A percentile compares a stretch with the other conserved stretches of the same genome.
These are phyloP conservation scores for Sordariomycetes sp. DNA, from an alignment of 2,329 filamentous ascomycete species.

Conservation along the genomic window DNA sequence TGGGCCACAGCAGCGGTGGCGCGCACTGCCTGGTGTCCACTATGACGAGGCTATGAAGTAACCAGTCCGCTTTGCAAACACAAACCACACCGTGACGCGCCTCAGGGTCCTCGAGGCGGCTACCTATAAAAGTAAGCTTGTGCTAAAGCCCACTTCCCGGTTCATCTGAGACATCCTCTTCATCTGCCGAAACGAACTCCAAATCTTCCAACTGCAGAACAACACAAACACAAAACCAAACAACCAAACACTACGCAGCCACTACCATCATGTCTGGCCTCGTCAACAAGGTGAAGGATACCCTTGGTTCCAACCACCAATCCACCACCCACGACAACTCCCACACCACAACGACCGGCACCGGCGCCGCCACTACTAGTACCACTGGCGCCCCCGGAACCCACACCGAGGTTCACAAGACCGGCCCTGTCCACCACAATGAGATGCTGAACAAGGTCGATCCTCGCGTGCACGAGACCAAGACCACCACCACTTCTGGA, in stretches of 20 bases:
- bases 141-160: not conserved
- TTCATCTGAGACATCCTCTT: not conserved
- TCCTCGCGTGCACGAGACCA: constrained; percentile 4
- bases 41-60: constrained; percentile 1
- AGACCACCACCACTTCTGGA: not conserved
- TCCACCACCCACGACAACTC: not conserved
- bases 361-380: not conserved
- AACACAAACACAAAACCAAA: not conserved
- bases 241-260: not conserved
- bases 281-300: constrained; percentile 43
- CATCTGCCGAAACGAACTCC: not conserved
- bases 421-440: constrained; percentile 4
- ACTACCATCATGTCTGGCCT: constrained; percentile 33
- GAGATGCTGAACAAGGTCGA: constrained; percentile 6
- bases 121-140: not conserved
- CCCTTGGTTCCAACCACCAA: constrained; percentile 14
- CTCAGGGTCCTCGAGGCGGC: not conserved
- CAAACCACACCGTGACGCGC: too few relatives aligned
- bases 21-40: not conserved
- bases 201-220: not conserved
- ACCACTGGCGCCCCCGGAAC: not conserved
- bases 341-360: not conserved
- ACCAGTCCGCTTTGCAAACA: too few relatives aligned
- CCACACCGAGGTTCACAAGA: not conserved
- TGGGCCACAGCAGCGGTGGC: not conserved